Conservation (phyloP, 805 yeast genomes). For the Wickerhamomyces tratensis region DNA sequence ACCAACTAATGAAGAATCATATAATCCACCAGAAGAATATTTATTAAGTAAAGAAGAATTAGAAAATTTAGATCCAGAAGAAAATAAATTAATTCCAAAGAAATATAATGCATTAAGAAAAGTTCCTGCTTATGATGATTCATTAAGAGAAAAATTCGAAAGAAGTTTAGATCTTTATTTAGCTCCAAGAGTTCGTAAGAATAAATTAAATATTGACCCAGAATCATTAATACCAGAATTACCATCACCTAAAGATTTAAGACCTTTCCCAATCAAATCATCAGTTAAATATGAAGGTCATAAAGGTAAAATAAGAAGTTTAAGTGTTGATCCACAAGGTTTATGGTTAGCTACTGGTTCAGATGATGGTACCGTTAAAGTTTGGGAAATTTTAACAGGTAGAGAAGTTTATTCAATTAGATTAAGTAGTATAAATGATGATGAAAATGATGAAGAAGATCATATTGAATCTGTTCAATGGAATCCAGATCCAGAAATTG, state of each 20-base stretch:
- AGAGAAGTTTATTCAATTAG: constrained; percentile 75
- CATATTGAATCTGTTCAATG: constrained; percentile 76
- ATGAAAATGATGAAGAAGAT: constrained; percentile 64
- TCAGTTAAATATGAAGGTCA: constrained; percentile 84
- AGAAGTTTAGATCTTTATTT: constrained; percentile 87
- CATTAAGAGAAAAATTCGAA: constrained; percentile 85
- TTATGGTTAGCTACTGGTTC: constrained; percentile 96
- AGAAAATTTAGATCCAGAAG: constrained; percentile 72
- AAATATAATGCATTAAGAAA: constrained; percentile 75
- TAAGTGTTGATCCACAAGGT: constrained; percentile 83
- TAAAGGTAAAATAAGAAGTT: constrained; percentile 66
- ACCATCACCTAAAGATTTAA: constrained; percentile 92
- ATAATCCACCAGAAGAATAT: constrained; percentile 97
- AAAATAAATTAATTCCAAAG: constrained; percentile 63
- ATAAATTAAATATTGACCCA: constrained; percentile 89
- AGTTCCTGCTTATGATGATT: constrained; percentile 87
- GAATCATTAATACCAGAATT: constrained; percentile 92
- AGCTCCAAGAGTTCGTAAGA: constrained; percentile 92
- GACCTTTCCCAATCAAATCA: constrained; percentile 92
- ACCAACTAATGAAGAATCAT: constrained; percentile 93
- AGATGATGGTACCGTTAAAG: constrained; percentile 89
- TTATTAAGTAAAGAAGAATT: constrained; percentile 70
- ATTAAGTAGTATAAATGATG: constrained; percentile 31
- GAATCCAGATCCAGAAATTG: constrained; percentile 73
- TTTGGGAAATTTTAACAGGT: constrained; percentile 97